Conservation (phyloP, 495 filamentous ascomycete species). For the Talaromyces nanjingensis region DNA sequence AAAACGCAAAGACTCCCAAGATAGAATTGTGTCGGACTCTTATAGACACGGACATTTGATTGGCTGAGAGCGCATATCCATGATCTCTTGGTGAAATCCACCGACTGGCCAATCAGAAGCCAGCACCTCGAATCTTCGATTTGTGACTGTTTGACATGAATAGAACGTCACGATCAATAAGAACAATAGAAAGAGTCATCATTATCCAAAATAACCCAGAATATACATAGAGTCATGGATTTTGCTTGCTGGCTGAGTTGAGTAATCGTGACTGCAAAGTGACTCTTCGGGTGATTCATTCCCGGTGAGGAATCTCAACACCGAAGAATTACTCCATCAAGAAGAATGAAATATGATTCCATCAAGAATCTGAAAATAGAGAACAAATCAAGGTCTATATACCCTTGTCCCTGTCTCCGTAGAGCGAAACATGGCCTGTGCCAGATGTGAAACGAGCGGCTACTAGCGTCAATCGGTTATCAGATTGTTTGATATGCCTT, state of each 20-base stretch:
- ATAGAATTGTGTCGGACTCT: background rate
- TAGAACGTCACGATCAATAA: background rate
- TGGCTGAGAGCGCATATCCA: background rate
- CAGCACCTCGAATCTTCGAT: background rate
- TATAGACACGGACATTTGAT: background rate
- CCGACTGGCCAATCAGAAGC: background rate
- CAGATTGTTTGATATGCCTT: background rate
- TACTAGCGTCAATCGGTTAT: constrained; percentile 2
- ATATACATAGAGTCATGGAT: background rate
- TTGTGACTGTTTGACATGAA: background rate
- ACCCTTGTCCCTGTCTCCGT: background rate
- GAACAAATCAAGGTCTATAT: background rate
- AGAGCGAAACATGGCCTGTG: constrained; percentile 2
- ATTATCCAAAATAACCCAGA: background rate
- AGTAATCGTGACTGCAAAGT: background rate
- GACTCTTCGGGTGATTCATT: background rate
- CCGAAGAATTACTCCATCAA: background rate
- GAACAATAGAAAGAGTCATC: background rate
- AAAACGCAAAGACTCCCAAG: background rate
- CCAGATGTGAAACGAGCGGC: constrained; percentile 5
- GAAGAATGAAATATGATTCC: background rate
- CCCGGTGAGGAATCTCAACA: background rate
- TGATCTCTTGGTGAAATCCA: background rate
- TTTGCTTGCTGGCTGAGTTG: background rate
- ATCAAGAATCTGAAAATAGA: background rate